Base-by-base conservation (phyloP, 2,329 filamentous ascomycete species). In the Colletotrichum sp. region DNA sequence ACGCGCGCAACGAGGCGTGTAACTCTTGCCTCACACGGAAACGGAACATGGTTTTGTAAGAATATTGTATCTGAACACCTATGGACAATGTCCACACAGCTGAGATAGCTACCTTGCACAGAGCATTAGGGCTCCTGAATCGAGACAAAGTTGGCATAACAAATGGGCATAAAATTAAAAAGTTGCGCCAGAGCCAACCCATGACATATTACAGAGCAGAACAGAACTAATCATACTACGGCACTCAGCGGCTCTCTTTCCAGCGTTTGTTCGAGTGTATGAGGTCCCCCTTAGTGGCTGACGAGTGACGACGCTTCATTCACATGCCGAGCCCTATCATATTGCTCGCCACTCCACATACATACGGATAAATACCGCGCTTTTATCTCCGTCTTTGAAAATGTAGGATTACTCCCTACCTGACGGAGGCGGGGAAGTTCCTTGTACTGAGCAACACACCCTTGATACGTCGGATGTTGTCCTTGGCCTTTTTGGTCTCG, bases 381-480 rank as follows among this genome's bases (percentile, higher is more conserved):
- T 28, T 9, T 28, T 10, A 28, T 28, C 13, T 26, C 24, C 24
- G 6, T 65, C 24, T 28, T n/a, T 36, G n/a, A 18, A 18, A 34
- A 63, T 32, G n/a, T 32, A 28, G 28, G 30, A n/a, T 21, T 21
- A 36, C n/a, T 63, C n/a, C 26, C 21, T 63, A 83, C 67, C 82
- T 81, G 38, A 85, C 81, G 52, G 85, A 86, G 4, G 84, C 80
- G n/a, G 93, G 93, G 78, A 96, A 96, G 80, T 92, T 94, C 80
- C 93, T 91, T 6, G 94, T 91, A 80, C 92, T 95, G 72, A 98
- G 84, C 79, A 97, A 86, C 13, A 95, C 91, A 2, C 95, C 95
- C 86, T 98, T 98, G 57, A 97, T 91, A 72, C 94, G 90, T 78
- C 95, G 87, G 67, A 98, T 96, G 77, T 93, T 94, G 78, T 92